Evolutionary conservation across 768 basidiomycete genomes (phyloP), one percentile per base, ranked within the genome.

Genomic region (Lyophyllum decastes): DNA sequence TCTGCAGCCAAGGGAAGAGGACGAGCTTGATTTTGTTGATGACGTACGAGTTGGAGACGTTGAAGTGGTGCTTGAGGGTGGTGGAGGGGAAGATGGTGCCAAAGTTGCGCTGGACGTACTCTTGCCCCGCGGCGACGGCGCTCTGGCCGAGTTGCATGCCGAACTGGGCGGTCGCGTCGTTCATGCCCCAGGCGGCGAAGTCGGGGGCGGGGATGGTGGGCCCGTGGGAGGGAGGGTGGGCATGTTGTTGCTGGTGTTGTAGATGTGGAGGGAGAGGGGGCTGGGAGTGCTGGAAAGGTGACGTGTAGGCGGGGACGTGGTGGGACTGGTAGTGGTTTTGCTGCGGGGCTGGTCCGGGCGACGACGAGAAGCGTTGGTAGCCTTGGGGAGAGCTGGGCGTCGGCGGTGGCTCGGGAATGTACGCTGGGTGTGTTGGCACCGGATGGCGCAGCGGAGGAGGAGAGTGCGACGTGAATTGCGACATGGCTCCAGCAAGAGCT

Each of bases 11-110:
- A 0, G 97, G 97, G 63, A 97, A 98, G n/a, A 98, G 76, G 14
- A 99, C 78, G 10, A 98, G 77, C 14, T 83, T 82, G 7, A 99
- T 76, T 70, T 98, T 99, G 64, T 82, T 82, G 43, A 98, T 87
- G 54, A 98, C 97, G 70, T 99, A 99, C 0, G 87, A 89, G 68
- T 98, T 98, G 14, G 92, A 94, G 10, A 99, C 97, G 71, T 97
- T 94, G 76, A 98, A 98, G 54, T 65, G 64, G 48, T 63, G 54
- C 41, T 65, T 65, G 38, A 65, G 55, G 17, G 61, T 49, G 22
- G 64, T 64, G 2, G 55, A 51, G 56, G 58, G 41, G 45, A 49
- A 53, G 40, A 49, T 64, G n/a, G 57, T 60, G 26, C 51, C 40
- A 30, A 63, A 52, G 70, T 98, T 98, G 72, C 90, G 89, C 73